Evolutionary conservation across 352 stramenopile genomes (phyloP), one percentile per base, ranked within the genome.

Genomic region (Globisporangium rhizosaccharum): DNA sequence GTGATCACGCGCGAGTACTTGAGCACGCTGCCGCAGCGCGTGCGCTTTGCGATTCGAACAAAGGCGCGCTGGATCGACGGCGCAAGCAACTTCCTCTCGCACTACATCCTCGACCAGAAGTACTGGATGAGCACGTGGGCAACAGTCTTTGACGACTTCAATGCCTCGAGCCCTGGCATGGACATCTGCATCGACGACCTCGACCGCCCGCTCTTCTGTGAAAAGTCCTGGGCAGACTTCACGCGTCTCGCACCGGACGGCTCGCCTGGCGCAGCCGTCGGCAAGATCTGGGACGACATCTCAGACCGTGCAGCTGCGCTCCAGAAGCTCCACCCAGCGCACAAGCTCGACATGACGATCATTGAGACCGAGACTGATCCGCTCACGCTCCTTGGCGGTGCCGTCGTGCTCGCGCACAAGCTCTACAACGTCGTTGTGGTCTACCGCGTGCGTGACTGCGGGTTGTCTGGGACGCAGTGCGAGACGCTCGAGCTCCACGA

Each of bases 71-170:
- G 72, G 72, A 76, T 77, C 23, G 71, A 73, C 49, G 69, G 65
- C 18, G 75, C 67, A 33, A 79, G 62, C 46, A 84, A 70, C 57
- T 79, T 84, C 44, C 54, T 84, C 15, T 79, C 70, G 42, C 72
- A 73, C 37, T 73, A 82, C 46, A 63, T 84, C 30, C 63, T 84
- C 45, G 72, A 84, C 28, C 74, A 81, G 48, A 81, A 79, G 59
- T 81, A 81, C 28, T 84, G 74, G 74, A 73, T 84, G 61, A 78
- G 70, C 37, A 72, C 76, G 30, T 84, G 72, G 74, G 72, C 58
- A 18, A 82, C 74, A 5, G 62, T 66, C 14, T 84, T 84, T 25
- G 55, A 68, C 23, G 72, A 75, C 20, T 62, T 84, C n/a, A 59
- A 72, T 25, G 30, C 33, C 18, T 56, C 42, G 41, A 48, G 20